Base-by-base conservation (phyloP, 148 eudicot genomes). In the Chenopodium quinoa region DNA sequence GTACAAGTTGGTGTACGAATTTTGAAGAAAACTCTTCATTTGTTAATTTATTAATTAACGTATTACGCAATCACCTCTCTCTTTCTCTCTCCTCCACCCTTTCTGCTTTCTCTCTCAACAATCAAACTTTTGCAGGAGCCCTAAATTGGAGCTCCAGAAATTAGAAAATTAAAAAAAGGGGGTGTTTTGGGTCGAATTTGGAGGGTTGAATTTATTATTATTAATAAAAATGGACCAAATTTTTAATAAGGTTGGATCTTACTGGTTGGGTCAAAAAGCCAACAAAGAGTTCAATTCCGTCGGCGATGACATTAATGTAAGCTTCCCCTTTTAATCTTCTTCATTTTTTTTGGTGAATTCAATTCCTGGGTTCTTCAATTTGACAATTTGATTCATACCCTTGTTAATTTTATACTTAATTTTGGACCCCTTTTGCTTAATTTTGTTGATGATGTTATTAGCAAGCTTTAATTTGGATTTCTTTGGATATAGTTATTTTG, bases 241-340 rank as follows among this genome's bases (percentile, higher is more conserved):
- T 6, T 46, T 93, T 78, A 89, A 88, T 85, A 93, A 93, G 90
- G 92, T 96, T n/a, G 98, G 99, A 84, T 89, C 98, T 14, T 96
- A 88, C 80, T 93, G 98, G 99, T 58, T 94, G 19, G 94, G 94
- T 56, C 87, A 92, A 76, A 89, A 84, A 62, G 98, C 99, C 82
- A 94, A 82, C 88, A 90, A 90, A 78, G 95, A 96, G 83, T 54
- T 96, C 85, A 80, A 80, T 85, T 96, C 99, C 80, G 94, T 94
- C 56, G 94, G 93, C 54, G 86, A 87, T 62, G 98, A 91, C 84
- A 52, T 96, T 83, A 93, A 89, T 79, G 99, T 96, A 89, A 81
- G 84, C 56, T 75, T 58, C 27, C 56, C n/a, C 66, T 62, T 44
- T 34, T 31, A 4, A 3, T 10, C 9, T 70, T 73, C 56, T 4